Evolutionary conservation across 352 stramenopile species (phyloP), one percentile per base, ranked within the genome.

Genomic region (Globisporangium abappressorium): DNA sequence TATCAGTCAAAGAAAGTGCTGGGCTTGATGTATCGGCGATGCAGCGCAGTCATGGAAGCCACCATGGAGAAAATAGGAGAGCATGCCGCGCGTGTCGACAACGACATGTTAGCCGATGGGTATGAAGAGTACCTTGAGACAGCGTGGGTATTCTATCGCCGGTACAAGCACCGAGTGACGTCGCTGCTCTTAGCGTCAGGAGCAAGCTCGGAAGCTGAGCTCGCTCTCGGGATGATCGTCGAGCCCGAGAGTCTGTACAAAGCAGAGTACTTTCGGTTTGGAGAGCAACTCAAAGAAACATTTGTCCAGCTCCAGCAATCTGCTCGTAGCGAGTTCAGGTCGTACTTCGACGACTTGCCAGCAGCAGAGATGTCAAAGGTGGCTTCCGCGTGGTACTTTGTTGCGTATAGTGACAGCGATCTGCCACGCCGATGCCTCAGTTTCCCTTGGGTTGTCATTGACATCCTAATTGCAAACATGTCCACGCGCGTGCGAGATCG

Each of bases 191-290:
- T 81, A 24, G 87, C 87, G 73, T 92, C 80, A 14, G 84, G 87
- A 8, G 85, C 87, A 18, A 67, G 74, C 34, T 81, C 69, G 0
- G 88, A 94, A 38, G 73, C 80, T 15, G 86, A 95, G 34, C 75
- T 95, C 1, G 79, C 83, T 0, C 91, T 87, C 18, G 88, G 88
- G 11, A 90, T 90, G 80, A 84, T 92, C 63, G 76, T 91, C 46
- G 78, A 89, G 22, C 74, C 78, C 4, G 71, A 75, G 47, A 90
- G 67, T 47, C 69, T 85, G 46, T 82, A 90, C 62, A 87, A 84
- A 33, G 78, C 80, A 4, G 80, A 94, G 30, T 94, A 94, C 65
- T 94, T 94, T 60, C 84, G 86, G 4, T 92, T 87, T 59, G 82
- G 84, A 20, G 86, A 91, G 51, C 78, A 81, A 43, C 92, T 82